phyloP scores from a whole-genome alignment of 768 basidiomycete species.

The Tulasnella sp. region DNA sequence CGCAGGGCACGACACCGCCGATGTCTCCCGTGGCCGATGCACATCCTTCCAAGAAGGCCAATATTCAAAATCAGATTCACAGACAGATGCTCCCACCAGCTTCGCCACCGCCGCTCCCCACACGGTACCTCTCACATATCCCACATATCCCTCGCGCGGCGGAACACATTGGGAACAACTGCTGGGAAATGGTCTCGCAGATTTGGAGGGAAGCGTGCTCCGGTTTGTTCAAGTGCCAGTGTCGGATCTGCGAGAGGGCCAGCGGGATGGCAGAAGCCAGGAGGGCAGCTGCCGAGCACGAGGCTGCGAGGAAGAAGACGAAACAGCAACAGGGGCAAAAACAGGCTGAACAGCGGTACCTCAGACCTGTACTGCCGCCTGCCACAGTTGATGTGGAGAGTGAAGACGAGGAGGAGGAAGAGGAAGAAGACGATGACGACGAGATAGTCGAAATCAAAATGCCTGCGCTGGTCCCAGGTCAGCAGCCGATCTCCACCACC shows the following conservation, averaged over 20 bases:
- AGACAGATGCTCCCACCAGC: not conserved
- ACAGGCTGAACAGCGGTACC: not conserved
- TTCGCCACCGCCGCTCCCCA: not conserved
- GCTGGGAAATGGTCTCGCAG: not conserved
- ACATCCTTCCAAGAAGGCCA: not conserved
- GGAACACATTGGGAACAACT: constrained; percentile 5
- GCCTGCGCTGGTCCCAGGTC: too few species aligned
- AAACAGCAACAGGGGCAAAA: constrained; percentile 1
- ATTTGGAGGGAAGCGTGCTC: constrained; percentile 9
- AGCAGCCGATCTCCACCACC: too few species aligned
- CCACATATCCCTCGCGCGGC: constrained; percentile 6
- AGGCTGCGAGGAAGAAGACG: constrained; percentile 1
- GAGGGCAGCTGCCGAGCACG: not conserved
- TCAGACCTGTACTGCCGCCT: not conserved
- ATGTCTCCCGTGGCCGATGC: not conserved
- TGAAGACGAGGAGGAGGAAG: constrained; percentile 5
- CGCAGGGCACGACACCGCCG: not conserved
- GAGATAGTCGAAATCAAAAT: too few species aligned
- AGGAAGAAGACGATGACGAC: not conserved
- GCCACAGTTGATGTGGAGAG: not conserved
- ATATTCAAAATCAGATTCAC: not conserved
- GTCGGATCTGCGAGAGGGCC: constrained; percentile 10
- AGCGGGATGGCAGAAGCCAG: constrained; percentile 10
- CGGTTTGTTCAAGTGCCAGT: constrained; percentile 15
- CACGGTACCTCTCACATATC: constrained; percentile 11